These are phyloP conservation scores for Lathyrus sativus DNA, from an alignment of 306 rosid species.

Conservation along the genomic window DNA sequence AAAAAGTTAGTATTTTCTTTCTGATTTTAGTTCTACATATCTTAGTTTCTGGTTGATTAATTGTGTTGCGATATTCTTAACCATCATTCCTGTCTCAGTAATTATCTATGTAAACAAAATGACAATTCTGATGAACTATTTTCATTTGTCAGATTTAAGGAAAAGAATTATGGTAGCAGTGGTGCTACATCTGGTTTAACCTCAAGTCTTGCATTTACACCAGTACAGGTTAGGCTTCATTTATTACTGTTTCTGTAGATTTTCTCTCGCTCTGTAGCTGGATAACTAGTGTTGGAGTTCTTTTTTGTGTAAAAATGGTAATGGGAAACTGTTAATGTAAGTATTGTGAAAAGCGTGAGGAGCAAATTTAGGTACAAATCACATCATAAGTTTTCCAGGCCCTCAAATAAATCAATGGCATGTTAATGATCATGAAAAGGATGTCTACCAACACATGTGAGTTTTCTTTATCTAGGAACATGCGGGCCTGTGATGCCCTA, in stretches of 20 bases:
- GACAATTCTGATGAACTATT: conserved; percentile 23
- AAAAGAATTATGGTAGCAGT: conserved; percentile 77
- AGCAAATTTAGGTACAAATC: conserved; percentile 5
- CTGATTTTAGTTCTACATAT: conserved; percentile 25
- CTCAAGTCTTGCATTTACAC: conserved; percentile 92
- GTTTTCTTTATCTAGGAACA: neutral
- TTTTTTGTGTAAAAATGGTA: neutral
- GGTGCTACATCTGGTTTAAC: conserved; percentile 95
- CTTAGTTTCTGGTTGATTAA: conserved; percentile 13
- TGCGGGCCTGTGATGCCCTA: neutral
- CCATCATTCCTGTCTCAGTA: conserved; percentile 2
- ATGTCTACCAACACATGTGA: neutral
- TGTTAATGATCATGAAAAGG: neutral
- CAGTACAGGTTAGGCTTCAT: conserved; percentile 77
- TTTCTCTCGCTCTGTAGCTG: conserved; percentile 14
- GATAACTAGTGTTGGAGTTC: neutral
- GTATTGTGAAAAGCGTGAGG: neutral
- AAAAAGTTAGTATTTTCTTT: conserved; percentile 60
- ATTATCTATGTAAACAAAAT: neutral
- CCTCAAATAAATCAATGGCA: conserved; percentile 1
- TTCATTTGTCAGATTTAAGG: conserved; percentile 76
- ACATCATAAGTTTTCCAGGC: neutral
- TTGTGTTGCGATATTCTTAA: conserved; percentile 16
- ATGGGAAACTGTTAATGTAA: conserved; percentile 16
- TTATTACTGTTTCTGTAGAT: conserved; percentile 9